phyloP scores from a whole-genome alignment of 164 flowering plant species.

The Paratinospora sagittata region DNA sequence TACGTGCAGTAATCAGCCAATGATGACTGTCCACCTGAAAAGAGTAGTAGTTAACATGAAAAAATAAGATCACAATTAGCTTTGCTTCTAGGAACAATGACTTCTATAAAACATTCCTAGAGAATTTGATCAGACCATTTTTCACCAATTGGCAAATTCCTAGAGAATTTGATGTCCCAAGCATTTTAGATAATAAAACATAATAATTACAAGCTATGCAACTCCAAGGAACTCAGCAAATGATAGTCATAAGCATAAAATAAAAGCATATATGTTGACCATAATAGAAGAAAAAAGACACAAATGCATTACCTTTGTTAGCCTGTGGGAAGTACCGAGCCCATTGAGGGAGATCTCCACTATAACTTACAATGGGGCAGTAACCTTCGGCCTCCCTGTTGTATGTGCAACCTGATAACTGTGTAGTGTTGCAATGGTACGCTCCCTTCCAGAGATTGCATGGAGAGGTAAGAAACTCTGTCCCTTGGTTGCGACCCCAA shows the following conservation, averaged over 20 bases:
- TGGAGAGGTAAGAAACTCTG: constrained; percentile 81
- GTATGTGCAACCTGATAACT: constrained; percentile 92
- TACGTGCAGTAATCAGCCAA: constrained; percentile 99
- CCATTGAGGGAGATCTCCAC: constrained; percentile 92
- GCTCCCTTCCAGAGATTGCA: constrained; percentile 99
- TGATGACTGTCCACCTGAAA: constrained; percentile 93
- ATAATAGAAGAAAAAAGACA: neutral
- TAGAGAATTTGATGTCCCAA: neutral
- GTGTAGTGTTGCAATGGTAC: constrained; percentile 95
- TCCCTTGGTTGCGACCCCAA: constrained; percentile 97
- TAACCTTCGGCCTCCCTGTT: constrained; percentile 99
- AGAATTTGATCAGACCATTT: neutral
- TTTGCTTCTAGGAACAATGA: neutral
- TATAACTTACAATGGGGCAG: constrained; percentile 91
- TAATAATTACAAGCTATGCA: too few relatives aligned
- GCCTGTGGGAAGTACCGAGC: constrained; percentile 96
- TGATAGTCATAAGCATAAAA: too few relatives aligned
- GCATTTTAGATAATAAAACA: neutral
- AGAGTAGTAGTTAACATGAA: neutral
- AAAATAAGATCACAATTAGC: neutral
- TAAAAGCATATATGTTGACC: too few relatives aligned
- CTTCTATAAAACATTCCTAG: neutral
- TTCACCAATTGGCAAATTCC: constrained; percentile 2
- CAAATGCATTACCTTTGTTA: constrained; percentile 57
- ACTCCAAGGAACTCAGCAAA: too few relatives aligned